Conservation (phyloP, 176 grass and related monocot species). For the Oryza brachyantha region DNA sequence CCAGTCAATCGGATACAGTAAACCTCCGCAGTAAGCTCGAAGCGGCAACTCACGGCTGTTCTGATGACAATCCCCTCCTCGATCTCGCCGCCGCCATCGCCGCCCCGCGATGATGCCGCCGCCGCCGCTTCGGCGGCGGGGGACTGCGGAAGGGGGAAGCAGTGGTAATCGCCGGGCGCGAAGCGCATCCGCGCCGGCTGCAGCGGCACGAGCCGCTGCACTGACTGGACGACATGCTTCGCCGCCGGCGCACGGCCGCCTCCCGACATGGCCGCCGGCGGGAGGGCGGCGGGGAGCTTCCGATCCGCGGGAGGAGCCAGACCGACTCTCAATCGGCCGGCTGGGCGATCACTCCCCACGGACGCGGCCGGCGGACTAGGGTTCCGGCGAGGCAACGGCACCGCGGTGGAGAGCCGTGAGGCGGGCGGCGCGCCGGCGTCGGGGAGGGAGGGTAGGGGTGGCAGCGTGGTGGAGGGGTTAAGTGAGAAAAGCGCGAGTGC, state of each 20-base stretch:
- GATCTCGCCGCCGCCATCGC: constrained; percentile 23
- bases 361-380: constrained; percentile 15
- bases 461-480: constrained; percentile 20
- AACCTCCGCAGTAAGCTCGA: constrained; percentile 5
- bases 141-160: constrained; percentile 25
- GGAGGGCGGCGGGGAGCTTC: not conserved
- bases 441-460: not conserved
- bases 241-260: constrained; percentile 33
- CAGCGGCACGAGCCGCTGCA: constrained; percentile 36
- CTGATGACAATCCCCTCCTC: constrained; percentile 57
- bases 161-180: constrained; percentile 49
- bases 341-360: not conserved
- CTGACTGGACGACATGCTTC: constrained; percentile 55
- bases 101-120: not conserved
- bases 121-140: not conserved
- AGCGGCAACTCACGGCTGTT: constrained; percentile 60
- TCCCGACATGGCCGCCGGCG: constrained; percentile 52
- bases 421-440: not conserved
- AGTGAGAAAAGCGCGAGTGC: constrained; percentile 29
- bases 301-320: constrained; percentile 21
- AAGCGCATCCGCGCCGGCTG: constrained; percentile 22
- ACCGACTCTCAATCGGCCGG: constrained; percentile 4
- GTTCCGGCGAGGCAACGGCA: constrained; percentile 21
- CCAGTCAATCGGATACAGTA: not conserved
- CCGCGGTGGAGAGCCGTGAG: constrained; percentile 16